Evolutionary conservation across 805 yeast genomes (phyloP).

Genomic region (Myxozyma monticola): DNA sequence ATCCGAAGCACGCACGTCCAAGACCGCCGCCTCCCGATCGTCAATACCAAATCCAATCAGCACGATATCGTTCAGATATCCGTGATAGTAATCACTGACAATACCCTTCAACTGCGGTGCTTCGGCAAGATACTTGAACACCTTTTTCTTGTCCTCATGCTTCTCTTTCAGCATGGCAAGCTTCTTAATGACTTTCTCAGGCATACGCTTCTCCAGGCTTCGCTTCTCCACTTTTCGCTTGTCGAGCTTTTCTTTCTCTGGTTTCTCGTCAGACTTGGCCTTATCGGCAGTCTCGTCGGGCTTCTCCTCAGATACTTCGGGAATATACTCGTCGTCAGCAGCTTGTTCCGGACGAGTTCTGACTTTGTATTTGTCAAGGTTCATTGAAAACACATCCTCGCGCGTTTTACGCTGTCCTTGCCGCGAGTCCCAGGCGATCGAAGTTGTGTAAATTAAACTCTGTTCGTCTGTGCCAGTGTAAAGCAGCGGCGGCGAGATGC

Average conservation of each 20-base stretch:
- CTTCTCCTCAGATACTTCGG: constrained; percentile 5
- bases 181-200: constrained; percentile 9
- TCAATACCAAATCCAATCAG: constrained; percentile 28
- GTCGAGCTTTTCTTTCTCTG: constrained; percentile 16
- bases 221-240: constrained; percentile 11
- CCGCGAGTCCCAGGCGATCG: constrained; percentile 27
- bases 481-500: constrained; percentile 25
- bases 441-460: constrained; percentile 13
- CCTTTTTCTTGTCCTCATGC: not conserved
- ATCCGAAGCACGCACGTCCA: constrained; percentile 27
- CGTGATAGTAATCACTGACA: constrained; percentile 28
- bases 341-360: not conserved
- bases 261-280: not conserved
- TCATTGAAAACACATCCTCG: constrained; percentile 9
- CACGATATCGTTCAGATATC: constrained; percentile 27
- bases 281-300: not conserved
- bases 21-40: constrained; percentile 25
- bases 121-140: constrained; percentile 3
- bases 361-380: constrained; percentile 12
- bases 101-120: constrained; percentile 22
- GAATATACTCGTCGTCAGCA: not conserved
- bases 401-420: constrained; percentile 22
- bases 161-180: constrained; percentile 5
- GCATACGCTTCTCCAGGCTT: constrained; percentile 3
- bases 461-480: constrained; percentile 27